Evolutionary conservation across 148 eudicot species (phyloP).

Genomic region (Pouteria glomerata): DNA sequence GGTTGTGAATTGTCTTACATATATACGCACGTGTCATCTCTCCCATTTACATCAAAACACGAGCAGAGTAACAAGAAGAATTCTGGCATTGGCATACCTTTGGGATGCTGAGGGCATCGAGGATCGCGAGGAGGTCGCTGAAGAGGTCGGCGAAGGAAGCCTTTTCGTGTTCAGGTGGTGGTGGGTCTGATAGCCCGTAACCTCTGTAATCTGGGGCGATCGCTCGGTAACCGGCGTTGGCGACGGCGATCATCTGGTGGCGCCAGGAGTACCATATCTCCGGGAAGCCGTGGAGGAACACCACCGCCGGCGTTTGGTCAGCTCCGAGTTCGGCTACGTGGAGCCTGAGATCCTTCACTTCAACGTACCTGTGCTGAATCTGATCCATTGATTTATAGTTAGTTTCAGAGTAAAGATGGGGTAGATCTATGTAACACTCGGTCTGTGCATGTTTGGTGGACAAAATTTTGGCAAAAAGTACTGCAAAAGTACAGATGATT

Average conservation of each 20-base stretch:
- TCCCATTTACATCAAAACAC: no score
- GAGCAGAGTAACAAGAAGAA: not conserved
- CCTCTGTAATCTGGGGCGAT: constrained; percentile 34
- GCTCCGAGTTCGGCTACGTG: constrained; percentile 33
- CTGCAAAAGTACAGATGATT: no score
- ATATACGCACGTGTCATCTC: no score
- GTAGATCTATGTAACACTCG: no score
- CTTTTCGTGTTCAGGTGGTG: constrained; percentile 40
- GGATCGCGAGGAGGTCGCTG: constrained; percentile 31
- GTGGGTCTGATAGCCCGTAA: constrained; percentile 48
- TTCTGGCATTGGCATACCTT: constrained; percentile 19
- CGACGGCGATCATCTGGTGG: constrained; percentile 28
- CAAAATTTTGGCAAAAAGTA: no score
- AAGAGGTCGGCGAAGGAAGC: constrained; percentile 27
- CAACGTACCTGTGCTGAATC: constrained; percentile 23
- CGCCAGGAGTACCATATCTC: constrained; percentile 40
- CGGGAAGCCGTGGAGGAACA: constrained; percentile 33
- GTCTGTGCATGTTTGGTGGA: no score
- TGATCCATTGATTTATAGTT: constrained; percentile 33
- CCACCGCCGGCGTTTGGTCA: constrained; percentile 17
- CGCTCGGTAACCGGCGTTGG: constrained; percentile 26
- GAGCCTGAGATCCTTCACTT: constrained; percentile 22
- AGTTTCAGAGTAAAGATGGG: no score
- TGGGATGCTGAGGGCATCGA: constrained; percentile 28
- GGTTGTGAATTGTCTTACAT: no score